Percentiles rank a stretch among this genome's conserved stretches.
phyloP scores from a whole-genome alignment of 164 flowering plant genomes.

The Stephania yunnanensis region DNA sequence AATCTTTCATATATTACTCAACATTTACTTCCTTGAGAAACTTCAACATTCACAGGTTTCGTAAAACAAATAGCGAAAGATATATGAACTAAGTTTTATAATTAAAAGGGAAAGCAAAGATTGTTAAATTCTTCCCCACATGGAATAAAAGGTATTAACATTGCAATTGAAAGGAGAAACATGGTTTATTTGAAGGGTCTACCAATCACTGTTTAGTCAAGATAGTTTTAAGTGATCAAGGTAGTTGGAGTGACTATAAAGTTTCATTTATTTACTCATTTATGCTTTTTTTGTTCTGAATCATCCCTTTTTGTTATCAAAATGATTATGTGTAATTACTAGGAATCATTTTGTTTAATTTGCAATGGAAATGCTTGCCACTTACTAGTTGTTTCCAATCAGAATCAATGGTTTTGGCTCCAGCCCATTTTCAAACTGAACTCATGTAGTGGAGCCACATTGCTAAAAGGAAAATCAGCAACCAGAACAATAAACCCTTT shows the following conservation, averaged over 20 bases:
- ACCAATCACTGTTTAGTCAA: neutral
- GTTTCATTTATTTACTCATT: neutral
- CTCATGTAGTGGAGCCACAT: neutral
- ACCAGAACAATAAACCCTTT: neutral
- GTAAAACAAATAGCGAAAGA: slow-evolving; percentile 7
- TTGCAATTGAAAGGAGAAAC: neutral
- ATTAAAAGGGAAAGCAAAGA: neutral
- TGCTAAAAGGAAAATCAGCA: neutral
- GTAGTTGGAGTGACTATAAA: neutral
- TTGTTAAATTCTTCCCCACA: neutral
- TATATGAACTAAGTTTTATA: neutral
- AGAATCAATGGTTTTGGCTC: neutral
- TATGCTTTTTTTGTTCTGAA: neutral
- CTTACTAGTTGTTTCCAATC: neutral
- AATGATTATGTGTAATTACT: neutral
- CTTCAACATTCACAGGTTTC: neutral
- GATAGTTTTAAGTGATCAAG: neutral
- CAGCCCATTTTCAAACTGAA: neutral
- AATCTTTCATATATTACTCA: slow-evolving; percentile 5
- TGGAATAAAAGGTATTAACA: neutral
- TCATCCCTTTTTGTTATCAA: neutral
- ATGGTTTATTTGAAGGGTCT: neutral
- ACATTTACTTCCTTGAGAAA: slow-evolving; percentile 14
- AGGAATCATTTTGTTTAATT: neutral
- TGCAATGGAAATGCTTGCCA: neutral